Percentiles rank a stretch among this genome's conserved stretches.
Evolutionary conservation across 495 filamentous ascomycete genomes (phyloP).

Genomic region (Aspergillus egyptiacus): DNA sequence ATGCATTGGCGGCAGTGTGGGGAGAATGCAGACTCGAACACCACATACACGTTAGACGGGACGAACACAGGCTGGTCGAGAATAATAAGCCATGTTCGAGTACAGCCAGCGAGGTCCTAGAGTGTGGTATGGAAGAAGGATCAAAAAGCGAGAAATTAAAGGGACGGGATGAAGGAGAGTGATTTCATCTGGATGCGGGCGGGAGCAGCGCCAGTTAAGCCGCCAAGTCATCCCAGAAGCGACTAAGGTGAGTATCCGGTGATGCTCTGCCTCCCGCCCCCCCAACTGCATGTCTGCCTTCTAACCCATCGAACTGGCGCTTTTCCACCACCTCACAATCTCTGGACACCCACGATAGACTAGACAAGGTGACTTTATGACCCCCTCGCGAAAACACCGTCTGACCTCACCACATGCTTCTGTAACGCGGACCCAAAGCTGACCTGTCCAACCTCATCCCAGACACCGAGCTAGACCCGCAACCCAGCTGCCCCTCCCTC

Average conservation of each 20-base stretch:
- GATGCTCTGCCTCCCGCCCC: too few relatives aligned
- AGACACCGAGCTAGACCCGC: constrained; percentile 5
- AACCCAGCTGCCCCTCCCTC: not conserved
- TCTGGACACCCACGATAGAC: constrained; percentile 9
- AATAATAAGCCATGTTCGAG: constrained; percentile 9
- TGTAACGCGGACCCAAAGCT: constrained; percentile 3
- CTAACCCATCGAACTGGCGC: not conserved
- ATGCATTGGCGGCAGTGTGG: constrained; percentile 28
- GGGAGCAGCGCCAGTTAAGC: constrained; percentile 19
- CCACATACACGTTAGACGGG: constrained; percentile 21
- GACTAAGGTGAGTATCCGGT: constrained; percentile 12
- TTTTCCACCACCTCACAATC: constrained; percentile 12
- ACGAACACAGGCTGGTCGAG: constrained; percentile 13
- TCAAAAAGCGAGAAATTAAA: constrained; percentile 6
- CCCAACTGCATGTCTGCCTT: constrained; percentile 13
- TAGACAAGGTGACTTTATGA: constrained; percentile 3
- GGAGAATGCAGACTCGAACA: constrained; percentile 8
- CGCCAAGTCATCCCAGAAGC: constrained; percentile 6
- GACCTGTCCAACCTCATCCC: constrained; percentile 9
- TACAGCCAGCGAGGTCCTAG: not conserved
- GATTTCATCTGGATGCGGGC: constrained; percentile 17
- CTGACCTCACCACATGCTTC: constrained; percentile 5
- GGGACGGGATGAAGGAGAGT: constrained; percentile 9
- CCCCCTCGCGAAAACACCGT: not conserved
- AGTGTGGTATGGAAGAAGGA: constrained; percentile 3